Percentiles rank a stretch among this genome's conserved stretches.
Conservation (phyloP, 202 grass and related monocot species). For the Carex arenaria region DNA sequence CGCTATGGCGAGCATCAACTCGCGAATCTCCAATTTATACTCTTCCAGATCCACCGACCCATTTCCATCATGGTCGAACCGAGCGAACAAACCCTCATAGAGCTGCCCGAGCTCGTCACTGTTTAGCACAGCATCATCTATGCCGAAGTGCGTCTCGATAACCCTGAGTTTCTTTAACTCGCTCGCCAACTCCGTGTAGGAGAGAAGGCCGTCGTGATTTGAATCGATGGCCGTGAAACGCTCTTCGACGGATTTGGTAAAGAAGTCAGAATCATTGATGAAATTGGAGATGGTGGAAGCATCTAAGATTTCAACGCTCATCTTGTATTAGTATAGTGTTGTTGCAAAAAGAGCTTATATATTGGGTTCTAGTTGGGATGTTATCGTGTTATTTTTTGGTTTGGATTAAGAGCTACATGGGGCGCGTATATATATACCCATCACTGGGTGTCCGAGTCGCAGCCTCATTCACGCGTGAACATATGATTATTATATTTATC, state of each 20-base stretch:
- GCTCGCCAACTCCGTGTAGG: neutral
- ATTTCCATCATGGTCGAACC: constrained; percentile 25
- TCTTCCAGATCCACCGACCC: constrained; percentile 26
- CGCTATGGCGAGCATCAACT: constrained; percentile 29
- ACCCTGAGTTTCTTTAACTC: constrained; percentile 29
- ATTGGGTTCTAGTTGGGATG: neutral
- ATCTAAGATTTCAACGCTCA: constrained; percentile 34
- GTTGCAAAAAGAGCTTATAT: neutral
- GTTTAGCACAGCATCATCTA: neutral
- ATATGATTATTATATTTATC: too few relatives aligned
- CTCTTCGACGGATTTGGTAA: constrained; percentile 13
- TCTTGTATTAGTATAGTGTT: neutral
- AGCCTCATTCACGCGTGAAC: neutral
- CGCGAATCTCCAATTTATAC: constrained; percentile 26
- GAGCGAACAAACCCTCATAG: constrained; percentile 3
- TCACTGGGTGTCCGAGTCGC: neutral
- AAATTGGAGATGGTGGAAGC: constrained; percentile 24
- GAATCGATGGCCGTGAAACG: constrained; percentile 21
- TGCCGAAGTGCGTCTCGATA: constrained; percentile 28
- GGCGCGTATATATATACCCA: neutral
- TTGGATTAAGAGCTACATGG: neutral
- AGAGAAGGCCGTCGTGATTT: constrained; percentile 13
- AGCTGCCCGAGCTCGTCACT: constrained; percentile 9
- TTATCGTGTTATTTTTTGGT: neutral
- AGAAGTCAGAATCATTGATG: constrained; percentile 14